Percentiles rank a stretch among this genome's conserved stretches.
Evolutionary conservation across 2,329 filamentous ascomycete species (phyloP).

Genomic region (Aspergillus transmontanensis): DNA sequence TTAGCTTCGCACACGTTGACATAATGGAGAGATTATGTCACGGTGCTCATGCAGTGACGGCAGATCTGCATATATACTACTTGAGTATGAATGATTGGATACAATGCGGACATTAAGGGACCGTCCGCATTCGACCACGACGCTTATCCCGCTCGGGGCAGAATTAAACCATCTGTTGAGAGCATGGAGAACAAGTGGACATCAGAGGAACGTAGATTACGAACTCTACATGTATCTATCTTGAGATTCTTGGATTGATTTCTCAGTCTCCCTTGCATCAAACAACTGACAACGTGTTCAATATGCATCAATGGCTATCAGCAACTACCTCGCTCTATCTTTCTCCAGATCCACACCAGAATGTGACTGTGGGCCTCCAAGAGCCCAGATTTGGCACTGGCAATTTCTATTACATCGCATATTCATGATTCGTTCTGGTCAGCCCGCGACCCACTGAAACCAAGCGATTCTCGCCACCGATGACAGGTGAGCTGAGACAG

Average conservation of each 20-base stretch:
- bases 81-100: background rate
- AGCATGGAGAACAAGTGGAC: background rate
- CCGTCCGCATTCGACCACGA: background rate
- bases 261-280: background rate
- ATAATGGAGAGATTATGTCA: background rate
- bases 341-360: constrained; percentile 20
- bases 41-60: background rate
- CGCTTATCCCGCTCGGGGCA: constrained; percentile 6
- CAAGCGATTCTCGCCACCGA: constrained; percentile 18
- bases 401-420: constrained; percentile 25
- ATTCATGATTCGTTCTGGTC: constrained; percentile 19
- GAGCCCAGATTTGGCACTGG: constrained; percentile 3
- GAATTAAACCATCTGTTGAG: background rate
- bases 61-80: background rate
- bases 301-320: background rate
- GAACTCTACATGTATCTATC: background rate
- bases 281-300: background rate
- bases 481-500: constrained; percentile 13
- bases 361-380: background rate
- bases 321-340: constrained; percentile 11
- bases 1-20: background rate
- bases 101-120: background rate
- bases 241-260: background rate
- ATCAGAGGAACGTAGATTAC: background rate
- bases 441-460: constrained; percentile 17